Conservation (phyloP, 2,329 filamentous ascomycete species). For the Lachnellula hyalina region DNA sequence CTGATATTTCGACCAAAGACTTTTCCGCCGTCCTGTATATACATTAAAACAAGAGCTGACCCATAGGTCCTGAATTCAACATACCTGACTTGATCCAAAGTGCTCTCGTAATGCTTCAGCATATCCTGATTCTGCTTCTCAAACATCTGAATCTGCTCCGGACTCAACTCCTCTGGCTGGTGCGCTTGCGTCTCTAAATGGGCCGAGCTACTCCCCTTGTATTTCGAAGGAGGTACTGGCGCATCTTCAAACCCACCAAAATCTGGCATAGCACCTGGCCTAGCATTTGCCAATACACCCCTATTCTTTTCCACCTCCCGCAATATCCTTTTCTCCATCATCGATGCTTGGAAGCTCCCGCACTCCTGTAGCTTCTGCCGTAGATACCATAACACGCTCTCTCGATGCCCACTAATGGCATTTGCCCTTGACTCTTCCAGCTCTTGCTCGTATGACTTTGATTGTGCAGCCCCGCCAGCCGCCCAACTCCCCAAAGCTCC, state of each 20-base stretch:
- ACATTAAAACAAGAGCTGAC: constrained; percentile 6
- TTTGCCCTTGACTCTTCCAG: constrained; percentile 65
- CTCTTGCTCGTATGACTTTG: constrained; percentile 61
- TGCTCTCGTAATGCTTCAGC: constrained; percentile 88
- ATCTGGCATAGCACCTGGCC: constrained; percentile 29
- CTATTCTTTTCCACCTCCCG: constrained; percentile 86
- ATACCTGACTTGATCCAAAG: constrained; percentile 89
- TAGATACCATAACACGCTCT: constrained; percentile 79
- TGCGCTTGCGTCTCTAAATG: constrained; percentile 19
- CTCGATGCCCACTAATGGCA: constrained; percentile 64
- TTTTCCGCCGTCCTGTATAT: constrained; percentile 71
- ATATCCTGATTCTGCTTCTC: constrained; percentile 89
- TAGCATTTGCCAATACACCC: constrained; percentile 71
- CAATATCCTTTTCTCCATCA: constrained; percentile 87
- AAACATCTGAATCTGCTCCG: constrained; percentile 88
- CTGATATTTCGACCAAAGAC: constrained; percentile 86
- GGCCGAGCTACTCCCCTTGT: constrained; percentile 7
- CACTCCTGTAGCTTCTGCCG: constrained; percentile 70
- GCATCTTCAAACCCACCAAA: constrained; percentile 23
- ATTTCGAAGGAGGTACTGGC: constrained; percentile 13
- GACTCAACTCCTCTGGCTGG: constrained; percentile 48
- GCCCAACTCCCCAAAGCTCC: constrained; percentile 62
- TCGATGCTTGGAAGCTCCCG: constrained; percentile 72
- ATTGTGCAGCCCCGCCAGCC: constrained; percentile 54
- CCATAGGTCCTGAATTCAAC: constrained; percentile 28